phyloP scores from a whole-genome alignment of 371 early-diverging fungal genomes.

The Rhizopus microsporus region DNA sequence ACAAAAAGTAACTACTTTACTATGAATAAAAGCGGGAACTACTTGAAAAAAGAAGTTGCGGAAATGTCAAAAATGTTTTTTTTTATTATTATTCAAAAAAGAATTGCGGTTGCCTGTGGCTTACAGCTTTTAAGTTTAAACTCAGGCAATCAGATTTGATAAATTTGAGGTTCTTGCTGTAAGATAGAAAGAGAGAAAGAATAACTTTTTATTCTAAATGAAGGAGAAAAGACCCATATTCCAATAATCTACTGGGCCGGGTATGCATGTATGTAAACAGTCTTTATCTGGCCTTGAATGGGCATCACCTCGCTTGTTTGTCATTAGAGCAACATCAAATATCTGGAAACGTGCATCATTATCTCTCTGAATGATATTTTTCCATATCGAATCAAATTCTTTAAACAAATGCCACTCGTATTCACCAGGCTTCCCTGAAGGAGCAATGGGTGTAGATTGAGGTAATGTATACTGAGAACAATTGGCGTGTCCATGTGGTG shows the following conservation, averaged over 20 bases:
- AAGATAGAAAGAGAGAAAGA: no score
- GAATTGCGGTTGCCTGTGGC: background rate
- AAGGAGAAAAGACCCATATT: constrained; percentile 11
- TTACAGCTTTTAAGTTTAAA: no score
- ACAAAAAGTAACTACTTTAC: background rate
- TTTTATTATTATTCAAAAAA: background rate
- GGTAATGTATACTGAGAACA: constrained; percentile 43
- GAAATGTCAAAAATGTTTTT: background rate
- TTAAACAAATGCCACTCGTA: constrained; percentile 51
- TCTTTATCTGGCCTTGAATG: constrained; percentile 50
- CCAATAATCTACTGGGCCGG: constrained; percentile 54
- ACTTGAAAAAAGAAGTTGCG: background rate
- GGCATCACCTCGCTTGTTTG: constrained; percentile 48
- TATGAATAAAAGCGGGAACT: background rate
- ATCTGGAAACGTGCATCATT: constrained; percentile 33
- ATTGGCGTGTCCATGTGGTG: constrained; percentile 49
- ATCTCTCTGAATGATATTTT: constrained; percentile 27
- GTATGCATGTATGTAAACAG: constrained; percentile 50
- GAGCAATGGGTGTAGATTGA: constrained; percentile 26
- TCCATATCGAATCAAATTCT: constrained; percentile 44
- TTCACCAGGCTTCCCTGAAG: constrained; percentile 40
- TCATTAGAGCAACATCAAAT: constrained; percentile 33
- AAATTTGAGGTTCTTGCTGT: no score
- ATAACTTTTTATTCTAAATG: no score
- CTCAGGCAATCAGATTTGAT: no score